Evolutionary conservation across 257 asterid species (phyloP), one percentile per base, ranked within the genome.

Genomic region (Ilex aquifolium): DNA sequence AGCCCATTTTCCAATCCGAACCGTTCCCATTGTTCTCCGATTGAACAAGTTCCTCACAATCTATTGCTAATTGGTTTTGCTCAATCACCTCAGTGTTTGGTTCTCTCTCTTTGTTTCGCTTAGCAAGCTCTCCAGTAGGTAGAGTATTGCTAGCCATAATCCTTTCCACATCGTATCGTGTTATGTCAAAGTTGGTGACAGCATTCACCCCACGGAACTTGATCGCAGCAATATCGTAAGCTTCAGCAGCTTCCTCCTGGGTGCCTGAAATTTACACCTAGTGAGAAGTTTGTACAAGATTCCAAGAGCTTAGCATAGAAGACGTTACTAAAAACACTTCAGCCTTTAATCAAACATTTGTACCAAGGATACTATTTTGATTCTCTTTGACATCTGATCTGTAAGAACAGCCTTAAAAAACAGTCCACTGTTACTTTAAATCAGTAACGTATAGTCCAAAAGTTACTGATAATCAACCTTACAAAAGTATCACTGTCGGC

Each of bases 191-290:
- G 68, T 80, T 80, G 0, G 86, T 80, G 1, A 80, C 86, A 4
- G 86, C 86, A 48, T 60, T 80, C 10, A 72, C 65, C 0, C 86
- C 86, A 1, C 86, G 77, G 64, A 80, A 80, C 60, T 77, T 80
- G 66, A 80, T 80, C 12, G 86, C 86, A 36, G 86, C 86, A 50
- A 80, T 71, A 32, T 80, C 86, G 44, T 80, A 80, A 3, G 86
- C 86, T 65, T 80, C 86, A 2, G 83, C 85, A 10, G 85, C 85
- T 74, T 80, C 85, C 62, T 80, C 85, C 44, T 80, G 83, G 3
- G 83, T 80, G 67, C 78, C 85, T 80, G 65, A 6, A 39, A 39
- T 57, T 13, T 21, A 12, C 32, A 42, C 12, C 42, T 27, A 15
- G 15, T 29, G 16, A 7, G 46, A 14, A 12, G 32, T 27, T 48